Evolutionary conservation across 2,329 filamentous ascomycete species (phyloP).

Genomic region (Didymella lethalis): DNA sequence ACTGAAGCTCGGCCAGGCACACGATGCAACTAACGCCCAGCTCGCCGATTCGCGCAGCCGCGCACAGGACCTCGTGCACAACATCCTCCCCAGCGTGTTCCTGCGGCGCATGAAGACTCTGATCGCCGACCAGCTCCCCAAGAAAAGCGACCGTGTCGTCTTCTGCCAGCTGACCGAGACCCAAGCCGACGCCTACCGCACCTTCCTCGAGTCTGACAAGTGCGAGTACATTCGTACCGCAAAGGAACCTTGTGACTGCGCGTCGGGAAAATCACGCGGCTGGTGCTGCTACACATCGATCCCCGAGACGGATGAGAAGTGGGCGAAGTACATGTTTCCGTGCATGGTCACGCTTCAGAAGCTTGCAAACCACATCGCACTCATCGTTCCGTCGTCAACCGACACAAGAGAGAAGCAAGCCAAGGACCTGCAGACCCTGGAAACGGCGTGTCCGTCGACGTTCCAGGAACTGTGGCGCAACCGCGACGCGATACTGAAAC

Average conservation of each 20-base stretch:
- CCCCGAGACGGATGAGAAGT: slow-evolving; percentile 64
- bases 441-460: slow-evolving; percentile 74
- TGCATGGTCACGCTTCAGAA: slow-evolving; percentile 84
- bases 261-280: slow-evolving; percentile 73
- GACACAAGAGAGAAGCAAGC: slow-evolving; percentile 76
- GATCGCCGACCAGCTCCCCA: slow-evolving; percentile 90
- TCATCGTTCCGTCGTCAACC: slow-evolving; percentile 74
- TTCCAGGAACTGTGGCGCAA: slow-evolving; percentile 79
- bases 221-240: slow-evolving; percentile 73
- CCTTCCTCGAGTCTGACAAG: slow-evolving; percentile 76
- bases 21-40: slow-evolving; percentile 85
- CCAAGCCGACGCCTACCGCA: slow-evolving; percentile 83
- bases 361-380: slow-evolving; percentile 88
- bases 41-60: slow-evolving; percentile 82
- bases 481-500: slow-evolving; percentile 79
- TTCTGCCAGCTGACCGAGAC: slow-evolving; percentile 89
- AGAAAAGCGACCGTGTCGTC: slow-evolving; percentile 92
- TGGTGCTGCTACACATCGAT: slow-evolving; percentile 78
- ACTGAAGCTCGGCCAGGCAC: slow-evolving; percentile 85
- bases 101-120: slow-evolving; percentile 90
- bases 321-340: slow-evolving; percentile 84
- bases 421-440: slow-evolving; percentile 77
- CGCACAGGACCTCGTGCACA: slow-evolving; percentile 83
- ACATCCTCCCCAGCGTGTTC: slow-evolving; percentile 89
- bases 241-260: slow-evolving; percentile 73